Evolutionary conservation across 2,329 filamentous ascomycete genomes (phyloP).

Genomic region (Phialophora verrucosa): DNA sequence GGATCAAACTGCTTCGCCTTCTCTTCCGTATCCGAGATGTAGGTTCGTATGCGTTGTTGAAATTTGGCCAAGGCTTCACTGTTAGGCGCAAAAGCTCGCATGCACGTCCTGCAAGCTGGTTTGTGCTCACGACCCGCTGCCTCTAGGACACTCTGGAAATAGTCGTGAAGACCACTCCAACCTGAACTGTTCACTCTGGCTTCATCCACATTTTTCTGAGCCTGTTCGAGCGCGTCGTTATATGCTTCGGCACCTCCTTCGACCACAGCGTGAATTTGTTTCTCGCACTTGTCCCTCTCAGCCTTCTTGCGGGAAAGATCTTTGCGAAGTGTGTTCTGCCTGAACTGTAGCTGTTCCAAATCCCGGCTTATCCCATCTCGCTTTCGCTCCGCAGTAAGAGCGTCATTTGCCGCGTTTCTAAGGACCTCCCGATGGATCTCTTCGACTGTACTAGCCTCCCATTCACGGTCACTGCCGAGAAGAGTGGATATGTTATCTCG

Average conservation of each 20-base stretch:
- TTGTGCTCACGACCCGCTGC: conserved; percentile 56
- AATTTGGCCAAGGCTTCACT: conserved; percentile 67
- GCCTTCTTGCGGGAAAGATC: conserved; percentile 67
- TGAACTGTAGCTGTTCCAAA: conserved; percentile 76
- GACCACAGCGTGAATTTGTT: conserved; percentile 65
- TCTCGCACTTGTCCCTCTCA: conserved; percentile 67
- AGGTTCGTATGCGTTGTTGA: conserved; percentile 67
- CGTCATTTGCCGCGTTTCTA: conserved; percentile 55
- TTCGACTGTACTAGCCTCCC: conserved; percentile 74
- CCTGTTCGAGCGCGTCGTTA: conserved; percentile 57
- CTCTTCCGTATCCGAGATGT: conserved; percentile 60
- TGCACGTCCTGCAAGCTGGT: conserved; percentile 78
- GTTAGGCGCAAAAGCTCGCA: conserved; percentile 67
- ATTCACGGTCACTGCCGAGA: conserved; percentile 64
- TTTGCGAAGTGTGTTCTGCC: conserved; percentile 69
- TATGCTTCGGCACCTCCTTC: conserved; percentile 60
- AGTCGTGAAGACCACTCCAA: conserved; percentile 70
- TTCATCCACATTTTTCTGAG: conserved; percentile 58
- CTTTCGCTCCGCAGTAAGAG: conserved; percentile 65
- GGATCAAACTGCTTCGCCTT: conserved; percentile 60
- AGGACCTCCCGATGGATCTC: conserved; percentile 69
- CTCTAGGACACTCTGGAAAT: conserved; percentile 71
- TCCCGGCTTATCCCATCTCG: conserved; percentile 75
- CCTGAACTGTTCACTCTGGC: conserved; percentile 69
- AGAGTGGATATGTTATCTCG: conserved; percentile 69